Conservation (phyloP, 208 protist genomes). For the Crithidia fasciculata region DNA sequence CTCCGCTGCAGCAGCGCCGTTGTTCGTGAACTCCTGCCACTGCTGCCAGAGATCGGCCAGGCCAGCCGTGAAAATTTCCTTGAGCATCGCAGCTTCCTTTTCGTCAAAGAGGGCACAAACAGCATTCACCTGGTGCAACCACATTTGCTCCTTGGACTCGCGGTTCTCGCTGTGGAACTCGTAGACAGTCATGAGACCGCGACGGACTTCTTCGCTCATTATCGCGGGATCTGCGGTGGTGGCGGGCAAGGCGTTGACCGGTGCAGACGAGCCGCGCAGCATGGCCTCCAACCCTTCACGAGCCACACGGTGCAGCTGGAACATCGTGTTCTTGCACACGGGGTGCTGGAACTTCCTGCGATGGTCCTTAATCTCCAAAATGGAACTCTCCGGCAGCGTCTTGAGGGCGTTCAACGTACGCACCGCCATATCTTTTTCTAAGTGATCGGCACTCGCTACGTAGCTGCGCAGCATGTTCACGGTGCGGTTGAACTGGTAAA, state of each 20-base stretch:
- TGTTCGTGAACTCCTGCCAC: conserved; percentile 30
- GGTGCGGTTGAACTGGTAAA: conserved; percentile 42
- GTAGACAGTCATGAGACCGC: conserved; percentile 1
- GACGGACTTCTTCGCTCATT: conserved; percentile 1
- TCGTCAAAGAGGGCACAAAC: conserved; percentile 26
- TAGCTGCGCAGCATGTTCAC: conserved; percentile 19
- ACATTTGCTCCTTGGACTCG: conserved; percentile 1
- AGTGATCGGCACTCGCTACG: conserved; percentile 8
- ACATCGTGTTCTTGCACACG: background rate
- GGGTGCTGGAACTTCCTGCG: background rate
- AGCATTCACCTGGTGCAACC: conserved; percentile 19
- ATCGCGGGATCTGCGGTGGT: background rate
- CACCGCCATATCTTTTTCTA: background rate
- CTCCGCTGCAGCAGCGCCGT: conserved; percentile 23
- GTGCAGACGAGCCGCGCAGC: no score
- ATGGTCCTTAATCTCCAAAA: background rate
- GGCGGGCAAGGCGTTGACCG: background rate
- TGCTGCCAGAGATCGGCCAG: conserved; percentile 5
- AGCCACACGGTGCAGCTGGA: no score
- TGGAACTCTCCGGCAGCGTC: conserved; percentile 16
- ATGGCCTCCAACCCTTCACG: no score
- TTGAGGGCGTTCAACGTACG: conserved; percentile 17
- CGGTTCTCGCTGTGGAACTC: conserved; percentile 6
- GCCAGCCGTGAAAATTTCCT: conserved; percentile 9
- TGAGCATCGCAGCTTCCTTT: conserved; percentile 11